Percentiles rank a stretch among this genome's conserved stretches.
Conservation (phyloP, 176 grass and related monocot genomes). For the Miscanthus lutarioriparius region DNA sequence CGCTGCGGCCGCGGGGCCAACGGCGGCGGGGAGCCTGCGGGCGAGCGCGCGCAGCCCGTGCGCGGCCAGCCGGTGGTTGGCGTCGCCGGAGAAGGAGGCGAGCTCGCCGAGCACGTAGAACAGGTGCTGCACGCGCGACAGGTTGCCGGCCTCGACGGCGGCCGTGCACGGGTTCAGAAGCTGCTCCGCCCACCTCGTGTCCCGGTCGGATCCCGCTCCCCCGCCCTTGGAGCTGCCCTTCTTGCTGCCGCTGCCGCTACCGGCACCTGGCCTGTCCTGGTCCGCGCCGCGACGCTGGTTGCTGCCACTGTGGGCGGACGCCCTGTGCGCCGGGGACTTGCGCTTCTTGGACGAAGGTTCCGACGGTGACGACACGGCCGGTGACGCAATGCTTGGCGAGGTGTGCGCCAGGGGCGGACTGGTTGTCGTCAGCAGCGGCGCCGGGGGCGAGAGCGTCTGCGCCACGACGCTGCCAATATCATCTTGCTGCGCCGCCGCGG, state of each 20-base stretch:
- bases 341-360: slow-evolving; percentile 47
- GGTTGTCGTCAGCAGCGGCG: neutral
- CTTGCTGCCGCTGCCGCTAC: slow-evolving; percentile 10
- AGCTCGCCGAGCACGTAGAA: slow-evolving; percentile 87
- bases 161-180: slow-evolving; percentile 74
- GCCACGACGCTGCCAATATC: slow-evolving; percentile 54
- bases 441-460: slow-evolving; percentile 50
- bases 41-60: slow-evolving; percentile 65
- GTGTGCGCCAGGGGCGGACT: neutral
- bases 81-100: slow-evolving; percentile 69
- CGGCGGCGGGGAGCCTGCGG: slow-evolving; percentile 24
- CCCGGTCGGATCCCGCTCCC: slow-evolving; percentile 41
- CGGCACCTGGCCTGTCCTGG: slow-evolving; percentile 5
- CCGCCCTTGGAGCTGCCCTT: slow-evolving; percentile 51
- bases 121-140: slow-evolving; percentile 73
- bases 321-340: slow-evolving; percentile 31
- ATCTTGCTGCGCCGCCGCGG: slow-evolving; percentile 34
- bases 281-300: slow-evolving; percentile 32
- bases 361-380: slow-evolving; percentile 15
- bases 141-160: slow-evolving; percentile 68
- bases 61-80: slow-evolving; percentile 84
- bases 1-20: slow-evolving; percentile 25
- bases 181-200: slow-evolving; percentile 88
- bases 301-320: slow-evolving; percentile 12
- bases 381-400: slow-evolving; percentile 36